Evolutionary conservation across 768 basidiomycete species (phyloP), one percentile per base, ranked within the genome.

Genomic region (Chalciporus piperatus): DNA sequence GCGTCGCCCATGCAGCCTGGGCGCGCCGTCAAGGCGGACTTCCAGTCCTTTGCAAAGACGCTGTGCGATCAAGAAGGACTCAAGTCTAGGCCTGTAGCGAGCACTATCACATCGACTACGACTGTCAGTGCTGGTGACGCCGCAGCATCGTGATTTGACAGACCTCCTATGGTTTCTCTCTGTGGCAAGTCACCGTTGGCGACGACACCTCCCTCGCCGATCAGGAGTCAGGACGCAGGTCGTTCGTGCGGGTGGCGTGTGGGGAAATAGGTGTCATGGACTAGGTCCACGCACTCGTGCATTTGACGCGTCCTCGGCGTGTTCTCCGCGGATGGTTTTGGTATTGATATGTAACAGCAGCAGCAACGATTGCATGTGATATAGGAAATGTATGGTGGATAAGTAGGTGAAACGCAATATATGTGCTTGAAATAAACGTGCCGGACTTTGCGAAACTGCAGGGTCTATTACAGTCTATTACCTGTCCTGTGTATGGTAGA

Each of bases 21-120:
- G 41, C 71, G 81, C 50, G 67, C 72, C 13, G 72, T 73, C 35
- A 81, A 76, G 56, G 68, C 75, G 50, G 81, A 82, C 41, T 84
- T 84, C 65, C 72, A 72, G 44, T 73, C 76, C 8, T 83, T 84
- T 57, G 73, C 77, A 16, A 70, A 76, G 54, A 62, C 71, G 17
- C 65, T 83, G 45, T 60, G 76, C 48, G 67, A 72, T 50, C 72
- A 65, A 60, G 69, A 68, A 55, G 68, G 59, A 48, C 60, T 68
- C 40, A 63, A 66, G 55, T 49, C 55, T 33, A 44, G 43, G 28
- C 39, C n/a, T 32, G 30, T 12, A n/a, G 44, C 25, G 38, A 45
- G 41, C 52, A 39, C 53, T 45, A 43, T 44, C 35, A n/a, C 35
- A 20, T 23, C 38, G 14, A 38, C 43, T 3, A 23, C 23, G 38